phyloP scores from a whole-genome alignment of 371 early-diverging fungal species.

The Saksenaea oblongispora region DNA sequence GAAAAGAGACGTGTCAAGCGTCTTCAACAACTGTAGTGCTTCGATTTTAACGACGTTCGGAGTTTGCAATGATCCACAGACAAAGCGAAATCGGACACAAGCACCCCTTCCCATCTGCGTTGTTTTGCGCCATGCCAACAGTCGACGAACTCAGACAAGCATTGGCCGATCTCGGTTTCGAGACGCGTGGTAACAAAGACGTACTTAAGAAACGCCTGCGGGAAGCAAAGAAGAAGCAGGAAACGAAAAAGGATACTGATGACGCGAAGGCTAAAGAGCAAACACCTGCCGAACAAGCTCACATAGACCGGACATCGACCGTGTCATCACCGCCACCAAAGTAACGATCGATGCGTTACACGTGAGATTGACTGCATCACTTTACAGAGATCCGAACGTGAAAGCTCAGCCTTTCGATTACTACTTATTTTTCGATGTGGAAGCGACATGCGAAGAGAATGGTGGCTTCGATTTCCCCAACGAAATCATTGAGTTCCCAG shows the following conservation, averaged over 20 bases:
- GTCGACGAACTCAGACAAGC: constrained; percentile 51
- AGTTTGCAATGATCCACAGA: background rate
- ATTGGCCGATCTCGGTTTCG: constrained; percentile 47
- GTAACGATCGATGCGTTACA: background rate
- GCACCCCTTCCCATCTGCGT: background rate
- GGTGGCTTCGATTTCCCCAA: constrained; percentile 61
- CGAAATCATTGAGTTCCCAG: constrained; percentile 89
- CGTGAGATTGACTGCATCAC: background rate
- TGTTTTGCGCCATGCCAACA: constrained; percentile 13
- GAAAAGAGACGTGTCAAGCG: background rate
- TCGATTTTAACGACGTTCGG: background rate
- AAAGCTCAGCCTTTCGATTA: constrained; percentile 51
- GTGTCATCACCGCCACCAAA: background rate
- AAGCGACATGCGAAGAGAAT: constrained; percentile 76
- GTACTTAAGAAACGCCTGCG: constrained; percentile 54
- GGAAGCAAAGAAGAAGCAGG: constrained; percentile 44
- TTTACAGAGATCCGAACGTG: background rate
- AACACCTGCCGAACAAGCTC: background rate
- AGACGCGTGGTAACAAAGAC: constrained; percentile 50
- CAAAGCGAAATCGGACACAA: background rate
- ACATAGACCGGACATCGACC: background rate
- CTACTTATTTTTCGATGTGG: constrained; percentile 77
- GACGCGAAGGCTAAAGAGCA: background rate
- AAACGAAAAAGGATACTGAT: constrained; percentile 1
- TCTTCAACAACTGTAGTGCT: background rate